Conservation (phyloP, 148 eudicot genomes). For the Suaeda aralocaspica region DNA sequence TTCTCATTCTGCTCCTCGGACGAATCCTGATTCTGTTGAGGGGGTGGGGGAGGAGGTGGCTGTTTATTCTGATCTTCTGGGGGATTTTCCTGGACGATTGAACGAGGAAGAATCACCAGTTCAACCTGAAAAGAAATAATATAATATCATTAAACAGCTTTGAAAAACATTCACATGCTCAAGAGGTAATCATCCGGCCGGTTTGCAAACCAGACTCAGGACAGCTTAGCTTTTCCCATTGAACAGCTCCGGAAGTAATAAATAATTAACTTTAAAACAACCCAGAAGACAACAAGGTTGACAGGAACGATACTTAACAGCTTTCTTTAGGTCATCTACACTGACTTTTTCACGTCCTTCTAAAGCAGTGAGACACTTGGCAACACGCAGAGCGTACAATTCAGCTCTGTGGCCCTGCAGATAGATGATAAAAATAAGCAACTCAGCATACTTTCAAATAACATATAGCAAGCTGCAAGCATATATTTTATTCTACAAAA, state of each 20-base stretch:
- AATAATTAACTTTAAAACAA: neutral
- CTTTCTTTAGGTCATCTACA: conserved; percentile 95
- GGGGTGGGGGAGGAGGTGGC: conserved; percentile 98
- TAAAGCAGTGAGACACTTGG: conserved; percentile 86
- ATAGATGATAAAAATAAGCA: conserved; percentile 9
- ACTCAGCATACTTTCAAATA: neutral
- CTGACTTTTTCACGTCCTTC: conserved; percentile 94
- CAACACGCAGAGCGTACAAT: conserved; percentile 94
- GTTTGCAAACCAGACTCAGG: too few species aligned
- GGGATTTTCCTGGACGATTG: conserved; percentile 67
- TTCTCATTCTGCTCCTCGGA: conserved; percentile 70
- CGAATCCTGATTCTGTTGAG: conserved; percentile 87
- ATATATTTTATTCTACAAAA: neutral
- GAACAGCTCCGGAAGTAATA: too few species aligned
- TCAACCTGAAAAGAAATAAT: conserved; percentile 64
- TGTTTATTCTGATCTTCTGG: conserved; percentile 84
- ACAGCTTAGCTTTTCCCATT: neutral
- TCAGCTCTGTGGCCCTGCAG: conserved; percentile 98
- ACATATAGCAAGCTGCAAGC: neutral
- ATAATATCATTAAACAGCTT: conserved; percentile 10
- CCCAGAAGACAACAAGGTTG: conserved; percentile 6
- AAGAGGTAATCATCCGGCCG: neutral
- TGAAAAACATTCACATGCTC: neutral
- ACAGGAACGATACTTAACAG: conserved; percentile 55
- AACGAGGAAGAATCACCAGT: conserved; percentile 96